Base-by-base conservation (phyloP, 148 eudicot genomes). In the Fagopyrum homotropicum region DNA sequence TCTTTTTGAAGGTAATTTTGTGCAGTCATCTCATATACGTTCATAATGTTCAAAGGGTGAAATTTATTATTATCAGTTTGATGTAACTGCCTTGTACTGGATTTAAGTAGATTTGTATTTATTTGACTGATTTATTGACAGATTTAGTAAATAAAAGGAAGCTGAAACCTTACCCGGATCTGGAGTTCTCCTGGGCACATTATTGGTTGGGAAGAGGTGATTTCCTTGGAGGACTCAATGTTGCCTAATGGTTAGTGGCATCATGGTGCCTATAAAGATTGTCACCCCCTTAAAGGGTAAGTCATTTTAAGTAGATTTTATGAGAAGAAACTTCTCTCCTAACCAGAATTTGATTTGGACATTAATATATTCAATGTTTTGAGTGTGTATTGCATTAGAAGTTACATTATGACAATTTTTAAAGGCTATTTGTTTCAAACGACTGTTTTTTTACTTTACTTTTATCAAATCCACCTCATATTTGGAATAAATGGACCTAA, bases 221-320 rank as follows among this genome's bases (percentile, higher is more conserved):
- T 57, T 57, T 57, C 63, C 63, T 22, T 57, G 63, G 63, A 57
- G 63, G 9, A 8, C 30, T 57, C 63, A 57, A 57, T 57, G 63
- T 17, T 19, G 63, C 63, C 63, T 57, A 57, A 57, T 9, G 63
- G 63, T 57, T 57, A 57, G 63, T 19, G 29, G 29, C 29, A 57
- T 57, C 22, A 57, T 57, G 63, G 63, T 57, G 29, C 22, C 2
- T 57, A 29, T 57, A 8, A 57, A 57, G 63, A 22, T 57, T 19
- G 63, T 22, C 63, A 22, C 63, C 8, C 63, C 10, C 29, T 57
- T 57, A 9, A 57, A 57, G 63, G 63, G 63, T 57, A 57, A 57
- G 63, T 57, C 29, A 43, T 26, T 61, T 22, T 60, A 29, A 60
- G 40, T 61, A 43, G 43, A 29, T 26, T 61, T 26, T 61, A 61